phyloP scores from a whole-genome alignment of 2,329 filamentous ascomycete genomes.

The Pseudogymnoascus pannorum region DNA sequence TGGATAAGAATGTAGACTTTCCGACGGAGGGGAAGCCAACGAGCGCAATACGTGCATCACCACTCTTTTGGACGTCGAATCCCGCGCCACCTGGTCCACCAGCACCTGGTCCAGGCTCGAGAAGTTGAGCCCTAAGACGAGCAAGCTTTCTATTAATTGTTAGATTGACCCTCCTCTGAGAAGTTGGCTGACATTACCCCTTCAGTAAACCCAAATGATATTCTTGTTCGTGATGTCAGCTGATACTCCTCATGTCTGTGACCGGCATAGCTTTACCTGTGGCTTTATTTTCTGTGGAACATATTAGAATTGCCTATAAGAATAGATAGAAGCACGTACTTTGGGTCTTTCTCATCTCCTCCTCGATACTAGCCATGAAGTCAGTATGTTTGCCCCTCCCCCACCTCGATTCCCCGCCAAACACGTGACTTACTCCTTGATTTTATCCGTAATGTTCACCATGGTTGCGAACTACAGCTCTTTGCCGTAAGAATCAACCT shows the following conservation, averaged over 20 bases:
- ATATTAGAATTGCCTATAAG: conserved; percentile 1
- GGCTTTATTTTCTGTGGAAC: conserved; percentile 81
- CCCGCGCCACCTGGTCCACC: conserved; percentile 73
- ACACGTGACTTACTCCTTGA: conserved; percentile 73
- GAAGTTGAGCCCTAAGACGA: conserved; percentile 83
- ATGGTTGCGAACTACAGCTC: conserved; percentile 46
- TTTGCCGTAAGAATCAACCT: conserved; percentile 6
- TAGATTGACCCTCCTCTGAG: neutral
- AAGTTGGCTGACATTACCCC: conserved; percentile 55
- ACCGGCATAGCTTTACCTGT: conserved; percentile 62
- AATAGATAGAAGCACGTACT: conserved; percentile 51
- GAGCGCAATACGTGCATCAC: conserved; percentile 91
- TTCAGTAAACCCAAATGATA: conserved; percentile 97
- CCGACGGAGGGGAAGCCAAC: conserved; percentile 99
- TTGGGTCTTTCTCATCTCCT: conserved; percentile 98
- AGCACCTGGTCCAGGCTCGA: conserved; percentile 78
- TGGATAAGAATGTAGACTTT: conserved; percentile 97
- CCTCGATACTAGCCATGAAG: conserved; percentile 72
- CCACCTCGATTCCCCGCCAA: neutral
- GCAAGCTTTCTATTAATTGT: conserved; percentile 71
- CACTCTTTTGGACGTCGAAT: conserved; percentile 92
- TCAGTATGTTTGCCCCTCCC: conserved; percentile 18
- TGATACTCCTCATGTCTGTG: conserved; percentile 25
- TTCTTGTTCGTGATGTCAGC: conserved; percentile 55
- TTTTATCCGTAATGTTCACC: conserved; percentile 99